phyloP scores from a whole-genome alignment of 768 basidiomycete genomes.

The Tricholoma sp. region DNA sequence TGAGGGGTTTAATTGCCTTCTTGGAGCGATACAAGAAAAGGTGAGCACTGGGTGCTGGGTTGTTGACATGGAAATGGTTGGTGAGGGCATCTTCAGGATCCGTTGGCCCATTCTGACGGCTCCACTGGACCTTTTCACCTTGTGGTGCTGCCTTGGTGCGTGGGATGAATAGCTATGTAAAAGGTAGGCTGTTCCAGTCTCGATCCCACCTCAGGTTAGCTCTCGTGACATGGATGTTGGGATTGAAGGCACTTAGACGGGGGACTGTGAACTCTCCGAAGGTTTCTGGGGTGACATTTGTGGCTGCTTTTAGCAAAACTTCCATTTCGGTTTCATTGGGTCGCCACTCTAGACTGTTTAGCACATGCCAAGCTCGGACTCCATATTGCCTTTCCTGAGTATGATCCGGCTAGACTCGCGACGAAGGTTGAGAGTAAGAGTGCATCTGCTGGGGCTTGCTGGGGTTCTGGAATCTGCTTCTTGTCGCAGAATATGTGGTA shows the following conservation, averaged over 20 bases:
- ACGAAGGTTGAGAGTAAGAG: slow-evolving; percentile 26
- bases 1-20: slow-evolving; percentile 17
- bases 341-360: slow-evolving; percentile 32
- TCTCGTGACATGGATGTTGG: background rate
- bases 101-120: slow-evolving; percentile 17
- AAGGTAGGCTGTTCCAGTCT: slow-evolving; percentile 6
- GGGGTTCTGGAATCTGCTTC: slow-evolving; percentile 22
- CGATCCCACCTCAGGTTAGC: slow-evolving; percentile 18
- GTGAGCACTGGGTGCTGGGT: slow-evolving; percentile 15
- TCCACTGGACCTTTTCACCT: slow-evolving; percentile 29
- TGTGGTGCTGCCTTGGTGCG: slow-evolving; percentile 15
- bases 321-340: slow-evolving; percentile 21
- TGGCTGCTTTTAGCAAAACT: slow-evolving; percentile 23
- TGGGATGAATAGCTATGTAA: slow-evolving; percentile 15
- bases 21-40: slow-evolving; percentile 24
- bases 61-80: slow-evolving; percentile 26
- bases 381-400: too few species aligned
- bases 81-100: slow-evolving; percentile 20
- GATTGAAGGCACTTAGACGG: slow-evolving; percentile 17
- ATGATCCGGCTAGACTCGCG: slow-evolving; percentile 21
- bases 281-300: slow-evolving; percentile 20
- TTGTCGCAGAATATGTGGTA: slow-evolving; percentile 38
- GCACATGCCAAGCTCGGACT: slow-evolving; percentile 40
- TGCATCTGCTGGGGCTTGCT: slow-evolving; percentile 21
- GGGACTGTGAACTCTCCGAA: slow-evolving; percentile 35